Evolutionary conservation across 495 filamentous ascomycete species (phyloP), one percentile per base, ranked within the genome.

Genomic region (Aspergillus kassunensis): DNA sequence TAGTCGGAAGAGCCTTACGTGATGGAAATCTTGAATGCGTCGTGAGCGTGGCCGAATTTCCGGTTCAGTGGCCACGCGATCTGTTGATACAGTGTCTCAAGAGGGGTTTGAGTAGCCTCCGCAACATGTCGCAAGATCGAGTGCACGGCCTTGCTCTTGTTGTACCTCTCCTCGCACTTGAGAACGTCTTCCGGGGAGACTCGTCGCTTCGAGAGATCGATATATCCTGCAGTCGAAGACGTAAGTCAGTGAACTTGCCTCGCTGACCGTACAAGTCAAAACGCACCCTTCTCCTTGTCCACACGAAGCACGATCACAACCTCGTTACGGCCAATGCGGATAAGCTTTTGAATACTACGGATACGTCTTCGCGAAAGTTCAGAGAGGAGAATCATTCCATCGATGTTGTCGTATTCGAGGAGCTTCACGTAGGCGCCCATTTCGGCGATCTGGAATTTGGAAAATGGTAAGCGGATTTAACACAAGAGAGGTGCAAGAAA

Each of bases 391-490:
- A 98, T 98, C 93, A 98, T 98, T 77, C 93, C 93, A 68, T 98
- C 93, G 71, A 98, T 98, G 75, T 97, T 95, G 70, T 97, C 93
- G 71, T 98, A 98, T 75, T 98, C 93, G 60, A 98, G 85, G 23
- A 98, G 84, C 76, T 98, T 98, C 65, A 98, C 93, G 67, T 98
- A 98, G 59, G 93, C 93, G 59, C 93, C 93, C 93, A 98, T 98
- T 69, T 98, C 93, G 67, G 93, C 93, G 67, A 98, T 98, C 90
- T 96, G 62, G 34, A 53, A 16, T 44, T 27, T 56, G 54, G 43
- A 21, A 30, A 43, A 49, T 33, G 48, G 44, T 57, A 11, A 43
- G 25, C 34, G 19, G 24, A 15, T 35, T 42, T 25, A 24, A 12
- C n/a, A 15, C n/a, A 19, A 16, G 15, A 3, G 19, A 23, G n/a